phyloP scores from a whole-genome alignment of 495 filamentous ascomycete genomes.

The Daldinia vernicosa region DNA sequence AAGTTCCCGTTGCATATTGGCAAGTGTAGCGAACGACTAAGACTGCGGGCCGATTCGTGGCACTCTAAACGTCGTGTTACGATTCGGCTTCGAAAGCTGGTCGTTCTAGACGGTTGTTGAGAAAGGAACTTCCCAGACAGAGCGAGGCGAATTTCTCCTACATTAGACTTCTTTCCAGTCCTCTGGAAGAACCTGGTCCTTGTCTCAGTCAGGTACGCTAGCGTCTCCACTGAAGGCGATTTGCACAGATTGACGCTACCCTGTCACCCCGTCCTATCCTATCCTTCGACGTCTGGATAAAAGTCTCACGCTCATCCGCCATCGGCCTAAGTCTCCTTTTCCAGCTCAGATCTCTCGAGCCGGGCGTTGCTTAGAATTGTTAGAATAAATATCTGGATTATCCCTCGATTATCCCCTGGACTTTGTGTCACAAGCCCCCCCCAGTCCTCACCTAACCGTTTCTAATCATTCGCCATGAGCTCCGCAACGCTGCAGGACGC shows the following conservation, averaged over 20 bases:
- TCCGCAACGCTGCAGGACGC: conserved; percentile 31
- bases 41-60: conserved; percentile 30
- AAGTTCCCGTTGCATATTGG: conserved; percentile 21
- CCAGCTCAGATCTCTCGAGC: conserved; percentile 16
- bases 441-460: conserved; percentile 10
- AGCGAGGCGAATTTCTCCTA: conserved; percentile 28
- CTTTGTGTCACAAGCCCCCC: conserved; percentile 15
- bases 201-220: conserved; percentile 33
- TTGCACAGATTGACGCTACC: conserved; percentile 34
- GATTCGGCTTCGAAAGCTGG: conserved; percentile 3
- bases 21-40: conserved; percentile 17
- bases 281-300: conserved; percentile 32
- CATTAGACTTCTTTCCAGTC: conserved; percentile 39
- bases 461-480: conserved; percentile 33
- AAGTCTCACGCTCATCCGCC: conserved; percentile 33
- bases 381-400: conserved; percentile 6
- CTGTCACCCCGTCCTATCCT: conserved; percentile 32
- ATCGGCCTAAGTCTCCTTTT: conserved; percentile 24
- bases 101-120: conserved; percentile 24
- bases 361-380: conserved; percentile 7
- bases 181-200: conserved; percentile 41
- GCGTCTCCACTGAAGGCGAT: conserved; percentile 43
- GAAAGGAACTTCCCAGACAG: conserved; percentile 7
- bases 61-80: conserved; percentile 19
- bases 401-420: conserved; percentile 2